Conservation (phyloP, 768 basidiomycete genomes). For the Suillus spraguei region DNA sequence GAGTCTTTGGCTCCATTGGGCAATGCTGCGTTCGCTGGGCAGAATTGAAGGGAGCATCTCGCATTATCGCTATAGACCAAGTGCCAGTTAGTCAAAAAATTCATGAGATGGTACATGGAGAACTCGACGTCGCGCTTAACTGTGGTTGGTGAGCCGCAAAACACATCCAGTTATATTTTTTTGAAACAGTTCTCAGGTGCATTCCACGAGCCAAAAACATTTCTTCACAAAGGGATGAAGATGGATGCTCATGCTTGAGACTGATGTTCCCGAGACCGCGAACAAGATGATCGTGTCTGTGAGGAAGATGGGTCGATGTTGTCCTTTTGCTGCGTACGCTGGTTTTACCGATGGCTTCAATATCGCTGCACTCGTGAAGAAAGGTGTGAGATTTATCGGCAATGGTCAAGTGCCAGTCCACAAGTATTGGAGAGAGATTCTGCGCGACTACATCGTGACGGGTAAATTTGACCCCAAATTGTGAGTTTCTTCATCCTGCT, state of each 20-base stretch:
- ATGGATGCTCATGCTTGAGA: constrained; percentile 69
- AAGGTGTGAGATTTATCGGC: constrained; percentile 69
- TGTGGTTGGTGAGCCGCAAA: constrained; percentile 36
- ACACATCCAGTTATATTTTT: constrained; percentile 5
- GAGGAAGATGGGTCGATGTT: constrained; percentile 59
- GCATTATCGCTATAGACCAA: constrained; percentile 72
- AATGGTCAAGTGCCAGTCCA: constrained; percentile 80
- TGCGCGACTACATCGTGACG: constrained; percentile 62
- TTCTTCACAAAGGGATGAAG: constrained; percentile 69
- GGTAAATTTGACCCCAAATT: constrained; percentile 69
- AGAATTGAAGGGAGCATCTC: constrained; percentile 65
- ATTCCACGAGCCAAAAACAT: constrained; percentile 71
- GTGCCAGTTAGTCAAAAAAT: constrained; percentile 58
- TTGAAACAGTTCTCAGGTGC: constrained; percentile 37
- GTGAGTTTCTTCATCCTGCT: constrained; percentile 35
- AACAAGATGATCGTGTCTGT: constrained; percentile 53
- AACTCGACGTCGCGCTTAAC: constrained; percentile 66
- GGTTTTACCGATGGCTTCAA: constrained; percentile 70
- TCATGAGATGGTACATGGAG: constrained; percentile 61
- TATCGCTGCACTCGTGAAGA: constrained; percentile 78
- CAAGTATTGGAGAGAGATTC: constrained; percentile 71
- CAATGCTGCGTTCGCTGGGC: constrained; percentile 63
- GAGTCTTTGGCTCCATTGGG: constrained; percentile 71
- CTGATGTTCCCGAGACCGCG: constrained; percentile 66
- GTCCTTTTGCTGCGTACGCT: constrained; percentile 70